A percentile compares a stretch with the other conserved stretches of the same genome.
Evolutionary conservation across 192 early-diverging fungal species (phyloP).

Genomic region (Pilaira anomala): DNA sequence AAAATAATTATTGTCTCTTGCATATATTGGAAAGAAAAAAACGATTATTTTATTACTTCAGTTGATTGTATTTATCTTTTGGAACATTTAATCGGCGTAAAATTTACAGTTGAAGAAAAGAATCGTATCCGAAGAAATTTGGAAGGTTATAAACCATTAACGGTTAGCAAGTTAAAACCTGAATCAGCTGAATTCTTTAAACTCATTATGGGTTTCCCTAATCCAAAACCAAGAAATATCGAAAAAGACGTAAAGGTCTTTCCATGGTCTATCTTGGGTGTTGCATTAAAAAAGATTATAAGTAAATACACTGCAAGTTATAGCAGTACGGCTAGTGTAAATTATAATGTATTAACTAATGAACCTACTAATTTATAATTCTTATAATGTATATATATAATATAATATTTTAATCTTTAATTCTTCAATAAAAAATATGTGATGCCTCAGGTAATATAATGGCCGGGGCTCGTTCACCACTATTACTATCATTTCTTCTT

Average conservation of each 20-base stretch:
- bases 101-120: constrained; percentile 78
- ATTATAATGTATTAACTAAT: constrained; percentile 15
- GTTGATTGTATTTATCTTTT: constrained; percentile 73
- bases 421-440: too few relatives aligned
- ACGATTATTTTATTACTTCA: constrained; percentile 70
- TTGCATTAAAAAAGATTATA: constrained; percentile 74
- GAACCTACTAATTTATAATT: too few relatives aligned
- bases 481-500: too few relatives aligned
- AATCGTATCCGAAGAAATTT: constrained; percentile 83
- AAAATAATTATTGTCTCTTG: constrained; percentile 72
- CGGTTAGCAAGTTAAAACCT: constrained; percentile 68
- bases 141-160: constrained; percentile 74
- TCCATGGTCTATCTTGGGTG: constrained; percentile 63
- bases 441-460: too few relatives aligned
- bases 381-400: too few relatives aligned
- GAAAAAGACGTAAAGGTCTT: constrained; percentile 87
- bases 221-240: constrained; percentile 80
- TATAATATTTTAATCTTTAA: too few relatives aligned
- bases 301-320: constrained; percentile 63
- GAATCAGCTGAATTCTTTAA: constrained; percentile 70
- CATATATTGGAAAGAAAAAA: constrained; percentile 72
- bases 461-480: too few relatives aligned
- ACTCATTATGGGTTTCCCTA: constrained; percentile 74
- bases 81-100: constrained; percentile 66
- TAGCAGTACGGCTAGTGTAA: constrained; percentile 44